Evolutionary conservation across 495 filamentous ascomycete species (phyloP).

Genomic region (Terfezia claveryi): DNA sequence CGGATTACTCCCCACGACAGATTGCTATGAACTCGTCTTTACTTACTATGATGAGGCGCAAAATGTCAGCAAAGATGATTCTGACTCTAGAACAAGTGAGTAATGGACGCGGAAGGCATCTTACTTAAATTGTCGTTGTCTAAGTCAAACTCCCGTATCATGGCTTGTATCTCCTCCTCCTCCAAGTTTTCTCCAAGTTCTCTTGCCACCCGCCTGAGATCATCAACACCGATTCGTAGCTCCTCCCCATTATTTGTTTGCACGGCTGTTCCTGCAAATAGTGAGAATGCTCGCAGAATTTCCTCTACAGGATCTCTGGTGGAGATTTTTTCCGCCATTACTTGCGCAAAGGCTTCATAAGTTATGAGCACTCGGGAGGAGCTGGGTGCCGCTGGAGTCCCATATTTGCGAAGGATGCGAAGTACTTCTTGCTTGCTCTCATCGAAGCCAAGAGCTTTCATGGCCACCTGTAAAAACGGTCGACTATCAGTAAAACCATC

Average conservation of each 20-base stretch:
- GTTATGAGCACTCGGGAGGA: slow-evolving; percentile 40
- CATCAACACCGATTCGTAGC: slow-evolving; percentile 66
- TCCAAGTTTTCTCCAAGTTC: slow-evolving; percentile 81
- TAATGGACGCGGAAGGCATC: background rate
- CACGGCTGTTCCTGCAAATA: slow-evolving; percentile 44
- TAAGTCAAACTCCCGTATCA: slow-evolving; percentile 98
- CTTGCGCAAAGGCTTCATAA: slow-evolving; percentile 48
- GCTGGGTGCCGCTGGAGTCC: slow-evolving; percentile 5
- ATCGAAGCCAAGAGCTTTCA: slow-evolving; percentile 89
- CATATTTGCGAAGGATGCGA: slow-evolving; percentile 41
- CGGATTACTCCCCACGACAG: slow-evolving; percentile 25
- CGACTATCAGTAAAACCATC: background rate
- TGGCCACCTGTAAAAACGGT: slow-evolving; percentile 27
- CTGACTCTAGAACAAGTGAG: background rate
- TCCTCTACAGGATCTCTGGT: slow-evolving; percentile 74
- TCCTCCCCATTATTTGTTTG: slow-evolving; percentile 33
- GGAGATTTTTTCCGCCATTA: slow-evolving; percentile 60
- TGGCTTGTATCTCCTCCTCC: slow-evolving; percentile 77
- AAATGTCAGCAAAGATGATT: background rate
- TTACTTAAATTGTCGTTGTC: slow-evolving; percentile 53
- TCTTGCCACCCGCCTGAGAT: slow-evolving; percentile 66
- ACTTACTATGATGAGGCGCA: slow-evolving; percentile 33
- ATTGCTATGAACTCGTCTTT: slow-evolving; percentile 77
- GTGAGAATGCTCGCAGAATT: slow-evolving; percentile 70
- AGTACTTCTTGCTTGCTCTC: slow-evolving; percentile 65